Percentiles rank a stretch among this genome's conserved stretches.
phyloP scores from a whole-genome alignment of 352 stramenopile genomes.

The Albugo candida region DNA sequence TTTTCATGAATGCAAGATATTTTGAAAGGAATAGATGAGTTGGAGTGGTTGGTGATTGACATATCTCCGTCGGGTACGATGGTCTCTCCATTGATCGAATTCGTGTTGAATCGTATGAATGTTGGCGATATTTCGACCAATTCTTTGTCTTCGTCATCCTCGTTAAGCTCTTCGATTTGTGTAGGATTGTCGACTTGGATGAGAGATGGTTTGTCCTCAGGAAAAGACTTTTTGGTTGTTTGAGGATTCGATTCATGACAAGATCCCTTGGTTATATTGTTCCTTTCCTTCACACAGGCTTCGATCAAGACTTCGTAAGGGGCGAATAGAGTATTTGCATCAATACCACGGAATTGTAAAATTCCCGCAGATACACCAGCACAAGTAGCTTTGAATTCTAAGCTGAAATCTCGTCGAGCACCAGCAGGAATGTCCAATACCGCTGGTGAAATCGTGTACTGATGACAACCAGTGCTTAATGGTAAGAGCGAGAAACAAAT shows the following conservation, averaged over 20 bases:
- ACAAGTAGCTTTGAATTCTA: constrained; percentile 40
- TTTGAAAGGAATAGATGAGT: constrained; percentile 14
- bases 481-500: constrained; percentile 64
- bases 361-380: constrained; percentile 50
- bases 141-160: too few species aligned
- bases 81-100: too few species aligned
- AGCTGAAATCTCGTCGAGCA: constrained; percentile 34
- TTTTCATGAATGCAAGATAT: constrained; percentile 33
- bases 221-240: too few species aligned
- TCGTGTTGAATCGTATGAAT: too few species aligned
- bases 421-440: constrained; percentile 49
- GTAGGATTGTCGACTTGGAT: too few species aligned
- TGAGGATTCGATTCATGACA: too few species aligned
- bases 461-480: constrained; percentile 66
- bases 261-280: too few species aligned
- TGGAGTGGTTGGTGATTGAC: too few species aligned
- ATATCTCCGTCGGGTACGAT: too few species aligned
- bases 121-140: too few species aligned
- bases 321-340: constrained; percentile 29
- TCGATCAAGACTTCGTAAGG: constrained; percentile 75
- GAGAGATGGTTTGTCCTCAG: too few species aligned
- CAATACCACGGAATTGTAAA: constrained; percentile 72
- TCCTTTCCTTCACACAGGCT: constrained; percentile 25
- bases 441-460: constrained; percentile 56
- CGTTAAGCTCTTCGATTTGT: too few species aligned